These are phyloP conservation scores for Hypoxylon sp. DNA, from an alignment of 2,329 filamentous ascomycete species.

Conservation along the genomic window DNA sequence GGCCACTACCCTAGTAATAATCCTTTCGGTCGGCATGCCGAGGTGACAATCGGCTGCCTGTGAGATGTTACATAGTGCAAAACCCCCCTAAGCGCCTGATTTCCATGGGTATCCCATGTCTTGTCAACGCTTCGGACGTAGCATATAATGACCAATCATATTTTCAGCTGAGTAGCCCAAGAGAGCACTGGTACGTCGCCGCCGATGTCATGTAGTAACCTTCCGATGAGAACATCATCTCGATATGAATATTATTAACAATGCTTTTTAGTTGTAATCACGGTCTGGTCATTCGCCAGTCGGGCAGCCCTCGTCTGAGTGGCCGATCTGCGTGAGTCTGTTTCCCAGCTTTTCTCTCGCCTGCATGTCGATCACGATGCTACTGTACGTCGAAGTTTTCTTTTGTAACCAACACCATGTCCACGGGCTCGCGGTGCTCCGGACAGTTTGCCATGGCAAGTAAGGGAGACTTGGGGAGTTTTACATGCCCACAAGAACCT, in stretches of 20 bases:
- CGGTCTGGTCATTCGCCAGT: background rate
- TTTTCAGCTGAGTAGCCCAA: constrained; percentile 1
- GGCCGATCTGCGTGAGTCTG: constrained; percentile 1
- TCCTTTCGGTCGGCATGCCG: constrained; percentile 1
- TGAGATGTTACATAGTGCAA: background rate
- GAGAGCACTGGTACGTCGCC: constrained; percentile 3
- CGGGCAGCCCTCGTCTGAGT: constrained; percentile 15
- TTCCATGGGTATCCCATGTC: background rate
- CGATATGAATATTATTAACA: background rate
- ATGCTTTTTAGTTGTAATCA: background rate
- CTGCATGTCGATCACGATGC: constrained; percentile 1
- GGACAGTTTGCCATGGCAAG: constrained; percentile 1
- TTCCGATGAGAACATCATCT: background rate
- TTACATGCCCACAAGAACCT: too few species aligned
- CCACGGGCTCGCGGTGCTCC: too few species aligned
- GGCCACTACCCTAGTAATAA: background rate
- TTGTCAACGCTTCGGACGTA: background rate
- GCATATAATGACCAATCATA: background rate
- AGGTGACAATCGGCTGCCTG: background rate
- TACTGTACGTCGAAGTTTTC: constrained; percentile 5
- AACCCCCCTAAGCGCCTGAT: constrained; percentile 10
- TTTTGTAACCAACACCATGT: constrained; percentile 21
- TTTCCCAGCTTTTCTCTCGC: background rate
- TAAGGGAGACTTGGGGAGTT: constrained; percentile 14
- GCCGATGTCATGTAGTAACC: constrained; percentile 19